phyloP scores from a whole-genome alignment of 164 flowering plant genomes.

The Vitis cinerea region DNA sequence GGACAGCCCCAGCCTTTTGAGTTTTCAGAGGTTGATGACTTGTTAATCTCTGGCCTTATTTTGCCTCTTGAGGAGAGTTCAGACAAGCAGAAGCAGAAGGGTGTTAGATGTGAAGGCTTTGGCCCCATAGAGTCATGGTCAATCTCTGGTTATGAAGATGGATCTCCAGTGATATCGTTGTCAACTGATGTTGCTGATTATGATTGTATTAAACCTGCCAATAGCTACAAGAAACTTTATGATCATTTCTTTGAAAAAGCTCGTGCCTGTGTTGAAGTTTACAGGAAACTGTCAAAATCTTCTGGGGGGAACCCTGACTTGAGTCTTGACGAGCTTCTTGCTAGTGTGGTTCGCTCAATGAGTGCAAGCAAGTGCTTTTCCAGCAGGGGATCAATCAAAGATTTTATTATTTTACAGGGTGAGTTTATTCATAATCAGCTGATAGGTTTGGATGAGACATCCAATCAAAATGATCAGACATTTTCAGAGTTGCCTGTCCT shows the following conservation, averaged over 20 bases:
- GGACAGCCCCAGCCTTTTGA: slow-evolving; percentile 67
- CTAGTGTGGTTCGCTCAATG: slow-evolving; percentile 71
- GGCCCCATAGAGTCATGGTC: slow-evolving; percentile 84
- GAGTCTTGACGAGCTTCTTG: slow-evolving; percentile 79
- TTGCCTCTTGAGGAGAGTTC: slow-evolving; percentile 51
- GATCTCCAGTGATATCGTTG: slow-evolving; percentile 72
- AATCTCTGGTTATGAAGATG: slow-evolving; percentile 93
- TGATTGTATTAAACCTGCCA: slow-evolving; percentile 69
- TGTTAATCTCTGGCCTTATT: slow-evolving; percentile 65
- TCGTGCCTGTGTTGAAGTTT: slow-evolving; percentile 70
- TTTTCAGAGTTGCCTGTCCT: slow-evolving; percentile 67
- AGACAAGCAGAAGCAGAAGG: slow-evolving; percentile 51
- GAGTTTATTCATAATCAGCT: slow-evolving; percentile 81
- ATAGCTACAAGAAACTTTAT: slow-evolving; percentile 53
- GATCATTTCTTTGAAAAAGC: slow-evolving; percentile 75
- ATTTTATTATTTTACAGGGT: slow-evolving; percentile 78
- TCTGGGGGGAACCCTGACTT: slow-evolving; percentile 62
- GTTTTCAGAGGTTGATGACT: slow-evolving; percentile 63
- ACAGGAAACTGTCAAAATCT: slow-evolving; percentile 53
- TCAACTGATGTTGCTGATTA: slow-evolving; percentile 82
- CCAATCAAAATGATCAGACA: slow-evolving; percentile 39
- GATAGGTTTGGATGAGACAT: slow-evolving; percentile 71
- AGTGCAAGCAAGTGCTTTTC: slow-evolving; percentile 58
- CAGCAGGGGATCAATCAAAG: slow-evolving; percentile 47
- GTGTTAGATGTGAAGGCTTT: slow-evolving; percentile 78